phyloP scores from a whole-genome alignment of 2,329 filamentous ascomycete genomes.

The Aureobasidium musti region DNA sequence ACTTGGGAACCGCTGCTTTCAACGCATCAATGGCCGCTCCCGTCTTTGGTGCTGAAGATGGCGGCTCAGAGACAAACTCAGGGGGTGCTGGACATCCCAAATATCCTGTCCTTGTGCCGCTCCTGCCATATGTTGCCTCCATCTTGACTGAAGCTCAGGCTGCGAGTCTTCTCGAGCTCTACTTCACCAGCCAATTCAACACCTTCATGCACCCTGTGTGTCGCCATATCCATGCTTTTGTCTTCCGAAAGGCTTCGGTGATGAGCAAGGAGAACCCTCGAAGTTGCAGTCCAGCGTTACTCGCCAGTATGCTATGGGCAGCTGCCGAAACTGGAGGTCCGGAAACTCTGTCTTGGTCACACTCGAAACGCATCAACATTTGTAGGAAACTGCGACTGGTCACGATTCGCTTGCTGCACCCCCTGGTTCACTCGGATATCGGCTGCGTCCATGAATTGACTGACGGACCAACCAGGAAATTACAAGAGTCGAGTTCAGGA shows the following conservation, averaged over 20 bases:
- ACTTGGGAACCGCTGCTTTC: slow-evolving; percentile 16
- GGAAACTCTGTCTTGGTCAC: slow-evolving; percentile 28
- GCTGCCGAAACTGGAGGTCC: slow-evolving; percentile 29
- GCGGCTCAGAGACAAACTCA: slow-evolving; percentile 22
- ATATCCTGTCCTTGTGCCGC: slow-evolving; percentile 27
- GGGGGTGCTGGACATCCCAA: slow-evolving; percentile 16
- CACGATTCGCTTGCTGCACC: slow-evolving; percentile 23
- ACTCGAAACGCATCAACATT: slow-evolving; percentile 23
- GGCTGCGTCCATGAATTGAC: slow-evolving; percentile 26
- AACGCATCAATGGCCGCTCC: slow-evolving; percentile 22
- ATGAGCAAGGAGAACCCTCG: slow-evolving; percentile 29
- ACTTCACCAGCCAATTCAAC: slow-evolving; percentile 30
- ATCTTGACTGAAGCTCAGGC: slow-evolving; percentile 28
- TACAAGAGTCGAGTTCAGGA: slow-evolving; percentile 21
- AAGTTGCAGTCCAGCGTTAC: slow-evolving; percentile 26
- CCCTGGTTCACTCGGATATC: slow-evolving; percentile 24
- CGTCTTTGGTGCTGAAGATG: slow-evolving; percentile 16
- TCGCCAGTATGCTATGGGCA: slow-evolving; percentile 27
- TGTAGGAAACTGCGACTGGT: slow-evolving; percentile 26
- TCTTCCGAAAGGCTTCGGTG: slow-evolving; percentile 26
- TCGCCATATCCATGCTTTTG: slow-evolving; percentile 26
- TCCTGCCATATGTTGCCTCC: slow-evolving; percentile 23
- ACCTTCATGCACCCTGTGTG: slow-evolving; percentile 29
- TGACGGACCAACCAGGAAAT: slow-evolving; percentile 19
- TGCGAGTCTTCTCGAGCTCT: slow-evolving; percentile 25